phyloP scores from a whole-genome alignment of 345 rosid genomes.

The Salix udensis region DNA sequence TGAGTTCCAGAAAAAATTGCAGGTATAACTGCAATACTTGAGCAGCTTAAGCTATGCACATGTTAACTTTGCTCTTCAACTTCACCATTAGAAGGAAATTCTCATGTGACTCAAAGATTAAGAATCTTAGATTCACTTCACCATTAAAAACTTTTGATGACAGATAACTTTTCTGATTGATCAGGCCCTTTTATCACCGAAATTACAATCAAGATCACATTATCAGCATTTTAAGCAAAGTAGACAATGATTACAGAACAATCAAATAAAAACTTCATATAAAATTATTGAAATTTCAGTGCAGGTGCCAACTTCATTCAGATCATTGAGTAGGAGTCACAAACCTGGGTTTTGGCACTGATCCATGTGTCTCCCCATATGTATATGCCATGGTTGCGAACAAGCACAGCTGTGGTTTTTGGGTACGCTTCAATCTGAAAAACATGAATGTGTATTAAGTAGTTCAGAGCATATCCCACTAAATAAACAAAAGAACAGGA shows the following conservation, averaged over 20 bases:
- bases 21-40: not conserved
- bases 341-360: slow-evolving; percentile 95
- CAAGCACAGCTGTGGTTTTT: slow-evolving; percentile 90
- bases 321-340: slow-evolving; percentile 3
- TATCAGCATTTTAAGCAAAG: not conserved
- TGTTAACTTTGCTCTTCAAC: not conserved
- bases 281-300: not conserved
- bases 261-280: not conserved
- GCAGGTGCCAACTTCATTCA: not conserved
- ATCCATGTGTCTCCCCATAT: slow-evolving; percentile 99
- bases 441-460: slow-evolving; percentile 1
- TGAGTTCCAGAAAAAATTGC: not conserved
- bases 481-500: not conserved
- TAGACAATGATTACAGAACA: not conserved
- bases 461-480: slow-evolving; percentile 2
- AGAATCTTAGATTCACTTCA: not conserved
- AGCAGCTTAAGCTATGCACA: not conserved
- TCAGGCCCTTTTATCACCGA: not conserved
- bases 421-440: slow-evolving; percentile 83
- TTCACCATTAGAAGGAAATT: not conserved
- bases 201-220: not conserved
- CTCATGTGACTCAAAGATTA: not conserved
- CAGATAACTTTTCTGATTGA: not conserved
- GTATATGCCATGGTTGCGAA: slow-evolving; percentile 89
- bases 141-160: not conserved